phyloP scores from a whole-genome alignment of 768 basidiomycete species.

The Mycena belliarum region DNA sequence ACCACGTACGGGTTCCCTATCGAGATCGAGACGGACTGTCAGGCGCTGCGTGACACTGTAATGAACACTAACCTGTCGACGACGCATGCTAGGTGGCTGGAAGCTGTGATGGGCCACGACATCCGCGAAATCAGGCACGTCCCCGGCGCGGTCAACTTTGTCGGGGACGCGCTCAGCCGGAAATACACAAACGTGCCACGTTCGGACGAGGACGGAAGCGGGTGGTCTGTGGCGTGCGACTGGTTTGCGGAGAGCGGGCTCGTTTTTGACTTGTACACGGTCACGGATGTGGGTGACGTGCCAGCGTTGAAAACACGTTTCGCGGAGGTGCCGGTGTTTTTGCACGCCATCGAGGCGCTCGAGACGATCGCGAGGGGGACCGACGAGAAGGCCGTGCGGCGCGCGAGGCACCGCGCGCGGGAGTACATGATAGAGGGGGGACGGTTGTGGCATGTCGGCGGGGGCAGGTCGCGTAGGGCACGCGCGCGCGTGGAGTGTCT shows the following conservation, averaged over 20 bases:
- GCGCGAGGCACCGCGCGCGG: not conserved
- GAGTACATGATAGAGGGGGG: not conserved
- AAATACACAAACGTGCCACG: no score
- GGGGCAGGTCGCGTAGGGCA: not conserved
- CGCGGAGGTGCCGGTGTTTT: no score
- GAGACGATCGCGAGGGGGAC: no score
- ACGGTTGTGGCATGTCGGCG: not conserved
- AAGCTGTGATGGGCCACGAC: conserved; percentile 23
- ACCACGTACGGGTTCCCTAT: conserved; percentile 24
- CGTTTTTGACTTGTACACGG: no score
- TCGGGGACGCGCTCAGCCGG: no score
- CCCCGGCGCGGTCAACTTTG: no score
- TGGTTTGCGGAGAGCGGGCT: no score
- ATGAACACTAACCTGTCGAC: not conserved
- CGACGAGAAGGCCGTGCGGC: not conserved
- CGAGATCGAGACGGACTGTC: conserved; percentile 14
- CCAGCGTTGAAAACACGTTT: no score
- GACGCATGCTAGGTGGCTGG: conserved; percentile 27
- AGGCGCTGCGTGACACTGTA: conserved; percentile 21
- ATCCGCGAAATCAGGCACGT: conserved; percentile 4
- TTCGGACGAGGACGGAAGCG: no score
- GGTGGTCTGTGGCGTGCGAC: no score
- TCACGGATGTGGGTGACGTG: no score
- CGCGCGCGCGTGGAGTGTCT: not conserved
- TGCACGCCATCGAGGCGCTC: no score